A percentile compares a stretch with the other conserved stretches of the same genome.
These are phyloP conservation scores for Tetrahymena borealis DNA, from an alignment of 73 alveolate species.

Conservation along the genomic window DNA sequence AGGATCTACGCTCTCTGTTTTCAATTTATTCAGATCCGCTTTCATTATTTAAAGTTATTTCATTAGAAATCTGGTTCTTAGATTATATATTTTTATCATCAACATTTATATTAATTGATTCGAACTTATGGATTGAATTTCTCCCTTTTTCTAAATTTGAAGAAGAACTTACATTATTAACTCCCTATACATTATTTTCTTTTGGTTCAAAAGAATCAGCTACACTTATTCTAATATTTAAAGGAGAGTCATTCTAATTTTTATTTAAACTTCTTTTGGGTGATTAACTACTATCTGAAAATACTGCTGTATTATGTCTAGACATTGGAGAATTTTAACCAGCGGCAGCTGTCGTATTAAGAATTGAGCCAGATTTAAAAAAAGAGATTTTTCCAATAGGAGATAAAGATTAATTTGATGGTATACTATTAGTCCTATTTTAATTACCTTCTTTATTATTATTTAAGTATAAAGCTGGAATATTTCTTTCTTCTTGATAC, in stretches of 20 bases:
- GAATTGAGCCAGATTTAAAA: not conserved
- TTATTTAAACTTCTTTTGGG: not conserved
- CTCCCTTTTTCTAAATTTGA: not conserved
- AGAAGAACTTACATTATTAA: not conserved
- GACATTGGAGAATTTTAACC: not conserved
- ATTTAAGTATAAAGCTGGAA: not conserved
- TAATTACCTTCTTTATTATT: not conserved
- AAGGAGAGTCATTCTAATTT: not conserved
- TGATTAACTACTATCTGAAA: not conserved
- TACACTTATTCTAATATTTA: not conserved
- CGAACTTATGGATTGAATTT: not conserved
- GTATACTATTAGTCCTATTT: not conserved
- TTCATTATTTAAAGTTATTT: not conserved
- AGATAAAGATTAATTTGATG: not conserved
- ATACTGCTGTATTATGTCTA: not conserved
- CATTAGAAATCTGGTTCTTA: too few species aligned
- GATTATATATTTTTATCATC: too few species aligned
- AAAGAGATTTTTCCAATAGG: not conserved
- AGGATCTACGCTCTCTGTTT: not conserved
- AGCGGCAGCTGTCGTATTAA: not conserved
- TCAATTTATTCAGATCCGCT: not conserved
- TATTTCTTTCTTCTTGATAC: not conserved
- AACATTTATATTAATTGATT: not conserved
- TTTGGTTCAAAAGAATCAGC: not conserved
- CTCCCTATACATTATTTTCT: not conserved